Evolutionary conservation across 139 green algal species (phyloP).

Genomic region (Tetraselmis striata): DNA sequence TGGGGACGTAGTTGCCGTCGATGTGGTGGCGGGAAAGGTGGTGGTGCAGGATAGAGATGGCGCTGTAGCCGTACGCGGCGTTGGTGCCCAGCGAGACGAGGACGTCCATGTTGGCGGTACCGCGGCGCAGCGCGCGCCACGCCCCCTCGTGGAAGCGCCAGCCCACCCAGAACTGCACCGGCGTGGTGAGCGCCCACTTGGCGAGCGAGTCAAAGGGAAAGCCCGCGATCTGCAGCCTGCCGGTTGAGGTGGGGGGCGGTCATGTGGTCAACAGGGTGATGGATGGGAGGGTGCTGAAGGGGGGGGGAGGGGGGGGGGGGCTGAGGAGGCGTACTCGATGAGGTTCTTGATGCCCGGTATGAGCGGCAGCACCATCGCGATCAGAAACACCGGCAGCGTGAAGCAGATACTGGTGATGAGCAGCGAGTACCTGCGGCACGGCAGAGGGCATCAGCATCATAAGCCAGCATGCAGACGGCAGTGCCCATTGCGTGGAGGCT

Average conservation of each 20-base stretch:
- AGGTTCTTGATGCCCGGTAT: constrained; percentile 36
- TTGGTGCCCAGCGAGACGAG: constrained; percentile 92
- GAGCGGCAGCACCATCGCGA: constrained; percentile 81
- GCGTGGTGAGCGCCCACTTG: constrained; percentile 80
- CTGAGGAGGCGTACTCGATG: constrained; percentile 12
- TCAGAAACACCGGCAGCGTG: constrained; percentile 82
- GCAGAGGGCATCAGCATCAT: constrained; percentile 23
- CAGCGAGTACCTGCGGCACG: not conserved
- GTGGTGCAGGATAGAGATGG: constrained; percentile 76
- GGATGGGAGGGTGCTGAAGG: not conserved
- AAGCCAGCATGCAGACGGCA: too few species aligned
- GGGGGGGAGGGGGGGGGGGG: not conserved
- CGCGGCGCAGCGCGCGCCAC: constrained; percentile 48
- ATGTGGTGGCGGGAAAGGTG: constrained; percentile 38
- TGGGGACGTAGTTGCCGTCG: constrained; percentile 45
- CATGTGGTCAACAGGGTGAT: constrained; percentile 1
- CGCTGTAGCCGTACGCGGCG: constrained; percentile 85
- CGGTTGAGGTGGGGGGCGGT: constrained; percentile 9
- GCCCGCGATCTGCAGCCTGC: constrained; percentile 39
- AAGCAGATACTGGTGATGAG: constrained; percentile 29
- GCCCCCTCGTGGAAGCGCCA: constrained; percentile 89
- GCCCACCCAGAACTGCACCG: constrained; percentile 87
- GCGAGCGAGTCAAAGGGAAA: constrained; percentile 70
- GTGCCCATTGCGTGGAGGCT: too few species aligned
- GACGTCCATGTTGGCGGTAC: constrained; percentile 70